Evolutionary conservation across 352 stramenopile species (phyloP).

Genomic region (Phytophthora cryptogea): DNA sequence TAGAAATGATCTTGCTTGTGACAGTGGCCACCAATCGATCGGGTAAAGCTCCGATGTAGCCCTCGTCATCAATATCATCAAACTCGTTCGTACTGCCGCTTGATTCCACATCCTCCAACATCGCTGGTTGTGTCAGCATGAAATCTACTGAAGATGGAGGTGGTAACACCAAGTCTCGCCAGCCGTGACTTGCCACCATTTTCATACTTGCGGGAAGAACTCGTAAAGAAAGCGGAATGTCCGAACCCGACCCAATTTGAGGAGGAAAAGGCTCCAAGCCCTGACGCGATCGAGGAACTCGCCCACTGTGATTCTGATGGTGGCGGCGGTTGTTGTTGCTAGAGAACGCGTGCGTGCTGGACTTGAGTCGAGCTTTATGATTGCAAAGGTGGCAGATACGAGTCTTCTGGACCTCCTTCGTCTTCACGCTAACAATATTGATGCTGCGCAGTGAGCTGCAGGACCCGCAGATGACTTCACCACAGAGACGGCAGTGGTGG

Average conservation of each 20-base stretch:
- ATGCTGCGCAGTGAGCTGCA: constrained; percentile 56
- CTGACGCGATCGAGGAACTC: constrained; percentile 25
- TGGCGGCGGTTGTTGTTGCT: constrained; percentile 21
- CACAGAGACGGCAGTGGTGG: constrained; percentile 71
- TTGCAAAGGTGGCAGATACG: constrained; percentile 74
- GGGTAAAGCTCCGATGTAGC: constrained; percentile 35
- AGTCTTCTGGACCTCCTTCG: constrained; percentile 52
- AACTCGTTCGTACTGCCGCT: constrained; percentile 22
- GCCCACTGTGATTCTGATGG: constrained; percentile 8
- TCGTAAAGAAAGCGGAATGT: constrained; percentile 14
- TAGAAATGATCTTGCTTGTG: constrained; percentile 61
- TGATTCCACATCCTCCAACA: constrained; percentile 12
- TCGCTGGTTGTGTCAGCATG: constrained; percentile 14
- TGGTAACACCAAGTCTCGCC: constrained; percentile 13
- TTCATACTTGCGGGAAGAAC: constrained; percentile 23
- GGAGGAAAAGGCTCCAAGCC: constrained; percentile 25
- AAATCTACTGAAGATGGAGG: constrained; percentile 17
- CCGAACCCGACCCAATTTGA: constrained; percentile 15
- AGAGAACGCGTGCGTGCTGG: constrained; percentile 35
- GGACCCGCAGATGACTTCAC: constrained; percentile 62
- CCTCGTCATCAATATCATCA: constrained; percentile 25
- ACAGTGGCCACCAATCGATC: constrained; percentile 21
- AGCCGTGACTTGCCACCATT: constrained; percentile 10
- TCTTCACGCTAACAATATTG: constrained; percentile 34
- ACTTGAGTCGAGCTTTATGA: constrained; percentile 49